phyloP scores from a whole-genome alignment of 768 basidiomycete species.

The Tylopilus vinaceipallidus region DNA sequence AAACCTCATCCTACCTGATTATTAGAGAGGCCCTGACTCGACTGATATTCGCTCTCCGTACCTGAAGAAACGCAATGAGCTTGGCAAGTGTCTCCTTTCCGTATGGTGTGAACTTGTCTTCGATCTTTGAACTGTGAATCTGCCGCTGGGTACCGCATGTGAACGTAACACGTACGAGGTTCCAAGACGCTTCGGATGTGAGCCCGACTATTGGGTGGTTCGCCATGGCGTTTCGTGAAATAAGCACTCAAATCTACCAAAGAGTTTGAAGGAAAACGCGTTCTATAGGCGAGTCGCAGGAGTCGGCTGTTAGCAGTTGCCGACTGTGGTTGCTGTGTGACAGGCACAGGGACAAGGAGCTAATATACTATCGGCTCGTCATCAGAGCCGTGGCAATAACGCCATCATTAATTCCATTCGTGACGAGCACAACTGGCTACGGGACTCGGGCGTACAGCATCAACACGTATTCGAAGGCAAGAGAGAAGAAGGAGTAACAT shows the following conservation, averaged over 20 bases:
- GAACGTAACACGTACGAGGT: conserved; percentile 54
- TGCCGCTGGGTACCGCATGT: not conserved
- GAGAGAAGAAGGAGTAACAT: not conserved
- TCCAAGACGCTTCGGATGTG: conserved; percentile 85
- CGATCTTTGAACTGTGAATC: conserved; percentile 48
- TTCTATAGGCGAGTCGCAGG: too few relatives aligned
- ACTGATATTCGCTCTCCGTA: conserved; percentile 29
- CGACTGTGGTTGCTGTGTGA: too few relatives aligned
- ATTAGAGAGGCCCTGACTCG: not conserved
- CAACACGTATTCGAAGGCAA: not conserved
- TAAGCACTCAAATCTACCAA: too few relatives aligned
- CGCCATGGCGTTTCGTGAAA: conserved; percentile 40
- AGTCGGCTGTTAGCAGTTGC: conserved; percentile 12
- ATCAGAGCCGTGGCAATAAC: not conserved
- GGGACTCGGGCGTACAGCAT: conserved; percentile 7
- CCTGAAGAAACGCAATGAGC: conserved; percentile 83
- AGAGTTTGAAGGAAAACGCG: too few relatives aligned
- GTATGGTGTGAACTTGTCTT: conserved; percentile 89
- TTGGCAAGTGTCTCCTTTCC: conserved; percentile 85
- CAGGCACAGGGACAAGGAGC: too few relatives aligned
- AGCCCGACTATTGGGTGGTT: conserved; percentile 72
- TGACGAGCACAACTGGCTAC: conserved; percentile 2
- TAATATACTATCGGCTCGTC: too few relatives aligned
- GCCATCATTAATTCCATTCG: conserved; percentile 9
- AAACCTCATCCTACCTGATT: conserved; percentile 71